phyloP scores from a whole-genome alignment of 2,329 filamentous ascomycete species.

The Cephalotrichum gorgonifer region DNA sequence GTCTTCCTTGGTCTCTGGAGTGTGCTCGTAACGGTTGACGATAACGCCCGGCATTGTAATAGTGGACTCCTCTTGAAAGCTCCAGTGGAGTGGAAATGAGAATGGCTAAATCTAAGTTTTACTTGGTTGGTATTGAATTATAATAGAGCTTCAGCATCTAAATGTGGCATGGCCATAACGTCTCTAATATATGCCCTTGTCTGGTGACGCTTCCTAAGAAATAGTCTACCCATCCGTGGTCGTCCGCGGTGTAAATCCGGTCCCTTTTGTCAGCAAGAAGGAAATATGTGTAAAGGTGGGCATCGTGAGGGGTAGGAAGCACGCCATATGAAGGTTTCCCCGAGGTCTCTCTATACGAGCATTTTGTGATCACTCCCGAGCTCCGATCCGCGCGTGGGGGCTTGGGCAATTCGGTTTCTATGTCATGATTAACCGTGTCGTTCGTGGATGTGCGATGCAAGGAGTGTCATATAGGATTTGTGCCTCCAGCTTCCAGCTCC shows the following conservation, averaged over 20 bases:
- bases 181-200: no score
- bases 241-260: no score
- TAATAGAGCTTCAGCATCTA: no score
- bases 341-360: background rate
- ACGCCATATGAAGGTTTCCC: background rate
- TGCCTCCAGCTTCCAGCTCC: background rate
- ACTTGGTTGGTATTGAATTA: no score
- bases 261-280: no score
- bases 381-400: background rate
- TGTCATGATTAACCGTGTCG: no score
- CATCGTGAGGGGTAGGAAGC: background rate
- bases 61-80: no score
- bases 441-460: no score
- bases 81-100: background rate
- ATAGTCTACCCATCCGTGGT: no score
- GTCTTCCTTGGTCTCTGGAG: conserved; percentile 14
- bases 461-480: background rate
- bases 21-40: background rate
- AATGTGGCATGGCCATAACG: no score
- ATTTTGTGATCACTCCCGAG: background rate
- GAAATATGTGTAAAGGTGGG: background rate
- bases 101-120: no score
- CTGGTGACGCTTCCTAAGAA: no score
- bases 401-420: background rate
- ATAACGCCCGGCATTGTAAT: background rate